A percentile compares a stretch with the other conserved stretches of the same genome.
phyloP scores from a whole-genome alignment of 176 grass and related monocot genomes.

The Metroxylon sagu region DNA sequence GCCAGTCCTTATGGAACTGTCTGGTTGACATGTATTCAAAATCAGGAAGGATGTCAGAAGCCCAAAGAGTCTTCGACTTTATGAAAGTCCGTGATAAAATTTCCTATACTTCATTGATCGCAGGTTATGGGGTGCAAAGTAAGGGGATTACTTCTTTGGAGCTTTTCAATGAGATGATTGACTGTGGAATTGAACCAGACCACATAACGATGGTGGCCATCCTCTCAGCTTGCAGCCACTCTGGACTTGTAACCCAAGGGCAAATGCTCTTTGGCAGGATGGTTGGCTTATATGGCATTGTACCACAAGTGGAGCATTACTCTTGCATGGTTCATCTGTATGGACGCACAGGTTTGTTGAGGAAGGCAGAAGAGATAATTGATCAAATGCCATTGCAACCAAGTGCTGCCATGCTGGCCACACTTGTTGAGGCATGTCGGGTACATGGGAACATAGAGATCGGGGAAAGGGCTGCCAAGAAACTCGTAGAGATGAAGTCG shows the following conservation, averaged over 20 bases:
- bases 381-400: constrained; percentile 25
- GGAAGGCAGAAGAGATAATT: constrained; percentile 50
- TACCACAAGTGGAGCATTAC: constrained; percentile 42
- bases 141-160: constrained; percentile 32
- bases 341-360: constrained; percentile 35
- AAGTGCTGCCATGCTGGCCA: constrained; percentile 49
- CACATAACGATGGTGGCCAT: constrained; percentile 51
- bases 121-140: constrained; percentile 55
- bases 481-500: constrained; percentile 53
- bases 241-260: constrained; percentile 51
- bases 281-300: constrained; percentile 36
- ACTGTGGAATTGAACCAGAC: constrained; percentile 40
- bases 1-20: constrained; percentile 51
- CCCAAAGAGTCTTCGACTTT: constrained; percentile 44
- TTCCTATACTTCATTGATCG: constrained; percentile 57
- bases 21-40: constrained; percentile 58
- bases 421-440: constrained; percentile 49
- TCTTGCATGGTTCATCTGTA: constrained; percentile 46
- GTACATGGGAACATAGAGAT: constrained; percentile 39
- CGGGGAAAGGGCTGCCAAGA: constrained; percentile 63
- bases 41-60: constrained; percentile 33
- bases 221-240: constrained; percentile 62
- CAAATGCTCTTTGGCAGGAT: constrained; percentile 48
- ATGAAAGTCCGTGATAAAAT: constrained; percentile 49
- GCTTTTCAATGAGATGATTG: constrained; percentile 48